Base-by-base conservation (phyloP, 768 basidiomycete genomes). In the Macrocybe gigantea region DNA sequence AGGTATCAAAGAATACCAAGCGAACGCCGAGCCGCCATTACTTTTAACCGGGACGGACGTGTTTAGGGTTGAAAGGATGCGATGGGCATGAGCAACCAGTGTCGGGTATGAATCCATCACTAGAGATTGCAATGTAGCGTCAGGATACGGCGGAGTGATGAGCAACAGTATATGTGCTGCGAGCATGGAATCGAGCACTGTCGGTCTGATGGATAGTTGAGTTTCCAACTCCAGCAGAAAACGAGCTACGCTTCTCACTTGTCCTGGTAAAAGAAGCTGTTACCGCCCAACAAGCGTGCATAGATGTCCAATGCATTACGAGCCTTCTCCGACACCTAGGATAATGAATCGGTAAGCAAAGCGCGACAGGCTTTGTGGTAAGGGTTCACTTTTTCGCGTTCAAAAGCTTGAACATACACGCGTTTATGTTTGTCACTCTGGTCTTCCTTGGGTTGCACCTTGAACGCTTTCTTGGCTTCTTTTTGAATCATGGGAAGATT, bases 121-220 rank as follows among this genome's bases (percentile, higher is more conserved):
- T 3, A 85, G 71, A 51, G 71, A 68, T 56, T 75, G 71, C 6
- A 91, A 52, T 11, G 80, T 60, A 2, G 78, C 64, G 53, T 88
- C 80, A 1, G 85, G 81, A 48, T 82, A 83, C 34, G 79, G 75
- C 5, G 82, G 76, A 39, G 74, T 63, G 3, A 72, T 51, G 3
- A 90, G 64, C 32, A 88, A 68, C 32, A 88, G 71, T 29, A 84
- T 67, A 52, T 88, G 84, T 5, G 87, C 77, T 12, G 88, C 84
- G 13, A 90, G 64, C 34, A 79, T 59, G 15, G 85, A 60, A 51
- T 92, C 89, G 12, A 89, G 61, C 5, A 75, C 72, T 1, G 83
- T 79, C 9, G 75, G 74, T 40, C 88, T 91, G 45, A 13, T 33
- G 14, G 4, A 11, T 12, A 38, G 36, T 56, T 22, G 1, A 22